A percentile compares a stretch with the other conserved stretches of the same genome.
These are phyloP conservation scores for Diaporthe humulicola DNA, from an alignment of 2,329 filamentous ascomycete species.

Conservation along the genomic window DNA sequence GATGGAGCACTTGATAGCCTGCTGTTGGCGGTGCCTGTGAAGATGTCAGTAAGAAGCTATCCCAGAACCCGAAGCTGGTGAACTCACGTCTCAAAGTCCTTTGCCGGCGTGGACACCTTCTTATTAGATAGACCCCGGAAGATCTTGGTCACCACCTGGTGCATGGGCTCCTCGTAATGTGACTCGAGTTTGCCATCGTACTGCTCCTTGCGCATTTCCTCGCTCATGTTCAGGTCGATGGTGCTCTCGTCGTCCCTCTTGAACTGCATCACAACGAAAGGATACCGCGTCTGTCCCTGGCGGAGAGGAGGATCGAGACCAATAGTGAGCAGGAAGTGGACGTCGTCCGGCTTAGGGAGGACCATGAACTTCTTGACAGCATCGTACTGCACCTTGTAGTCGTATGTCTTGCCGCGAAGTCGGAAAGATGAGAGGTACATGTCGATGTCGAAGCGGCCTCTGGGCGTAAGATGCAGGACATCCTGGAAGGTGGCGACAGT, in stretches of 20 bases:
- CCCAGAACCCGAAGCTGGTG: background rate
- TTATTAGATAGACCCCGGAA: conserved; percentile 95
- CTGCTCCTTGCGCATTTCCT: conserved; percentile 84
- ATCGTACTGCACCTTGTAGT: conserved; percentile 99
- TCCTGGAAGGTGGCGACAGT: conserved; percentile 98
- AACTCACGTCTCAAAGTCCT: conserved; percentile 85
- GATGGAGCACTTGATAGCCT: conserved; percentile 99
- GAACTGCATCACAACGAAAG: conserved; percentile 99
- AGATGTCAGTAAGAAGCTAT: conserved; percentile 25
- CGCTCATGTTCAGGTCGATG: conserved; percentile 95
- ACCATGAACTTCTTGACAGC: conserved; percentile 99
- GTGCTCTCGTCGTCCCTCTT: conserved; percentile 98
- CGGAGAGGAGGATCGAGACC: conserved; percentile 94
- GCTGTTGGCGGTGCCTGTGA: conserved; percentile 85
- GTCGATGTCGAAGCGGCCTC: conserved; percentile 99
- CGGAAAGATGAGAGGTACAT: conserved; percentile 99
- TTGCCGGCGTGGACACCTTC: conserved; percentile 93
- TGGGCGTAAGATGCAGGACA: conserved; percentile 95
- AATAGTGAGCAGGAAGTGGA: conserved; percentile 94
- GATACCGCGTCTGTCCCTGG: conserved; percentile 97
- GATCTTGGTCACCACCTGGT: conserved; percentile 94
- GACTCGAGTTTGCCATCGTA: conserved; percentile 91
- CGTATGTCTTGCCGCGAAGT: conserved; percentile 97
- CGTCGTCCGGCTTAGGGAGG: conserved; percentile 97
- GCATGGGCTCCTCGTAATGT: conserved; percentile 93